Evolutionary conservation across 495 filamentous ascomycete species (phyloP).

Genomic region (Parathielavia appendiculata): DNA sequence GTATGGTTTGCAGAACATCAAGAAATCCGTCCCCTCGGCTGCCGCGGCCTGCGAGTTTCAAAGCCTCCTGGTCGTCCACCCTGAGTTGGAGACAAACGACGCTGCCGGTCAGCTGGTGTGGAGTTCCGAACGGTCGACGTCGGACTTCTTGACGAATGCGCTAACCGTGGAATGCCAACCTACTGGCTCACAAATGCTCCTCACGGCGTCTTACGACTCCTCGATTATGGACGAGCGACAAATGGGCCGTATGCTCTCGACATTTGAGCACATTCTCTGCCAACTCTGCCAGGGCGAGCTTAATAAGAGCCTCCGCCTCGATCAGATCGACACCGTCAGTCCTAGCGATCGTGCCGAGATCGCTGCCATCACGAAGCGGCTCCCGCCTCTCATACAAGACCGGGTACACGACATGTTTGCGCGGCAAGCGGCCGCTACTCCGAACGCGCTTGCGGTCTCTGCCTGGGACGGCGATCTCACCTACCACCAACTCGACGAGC

Average conservation of each 20-base stretch:
- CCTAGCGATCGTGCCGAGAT: conserved; percentile 6
- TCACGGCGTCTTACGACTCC: conserved; percentile 13
- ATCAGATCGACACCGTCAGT: conserved; percentile 12
- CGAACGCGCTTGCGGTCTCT: conserved; percentile 27
- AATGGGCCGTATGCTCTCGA: conserved; percentile 7
- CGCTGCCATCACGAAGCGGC: not conserved
- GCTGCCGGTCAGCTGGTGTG: not conserved
- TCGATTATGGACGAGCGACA: conserved; percentile 12
- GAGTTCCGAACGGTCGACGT: conserved; percentile 4
- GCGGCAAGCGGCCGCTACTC: conserved; percentile 34
- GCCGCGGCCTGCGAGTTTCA: conserved; percentile 35
- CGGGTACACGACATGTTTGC: conserved; percentile 37
- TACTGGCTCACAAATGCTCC: not conserved
- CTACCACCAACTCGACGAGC: conserved; percentile 44
- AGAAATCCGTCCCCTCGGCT: conserved; percentile 24
- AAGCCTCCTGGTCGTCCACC: conserved; percentile 39
- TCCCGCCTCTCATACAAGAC: conserved; percentile 16
- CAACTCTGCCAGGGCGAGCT: conserved; percentile 12
- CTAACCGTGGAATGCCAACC: conserved; percentile 13
- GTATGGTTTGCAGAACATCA: conserved; percentile 41
- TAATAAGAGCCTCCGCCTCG: conserved; percentile 1
- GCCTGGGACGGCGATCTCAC: conserved; percentile 58
- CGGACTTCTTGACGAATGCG: conserved; percentile 17
- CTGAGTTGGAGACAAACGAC: not conserved
- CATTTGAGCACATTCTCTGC: conserved; percentile 6